Evolutionary conservation across 495 filamentous ascomycete species (phyloP).

Genomic region (Penicillium roqueforti): DNA sequence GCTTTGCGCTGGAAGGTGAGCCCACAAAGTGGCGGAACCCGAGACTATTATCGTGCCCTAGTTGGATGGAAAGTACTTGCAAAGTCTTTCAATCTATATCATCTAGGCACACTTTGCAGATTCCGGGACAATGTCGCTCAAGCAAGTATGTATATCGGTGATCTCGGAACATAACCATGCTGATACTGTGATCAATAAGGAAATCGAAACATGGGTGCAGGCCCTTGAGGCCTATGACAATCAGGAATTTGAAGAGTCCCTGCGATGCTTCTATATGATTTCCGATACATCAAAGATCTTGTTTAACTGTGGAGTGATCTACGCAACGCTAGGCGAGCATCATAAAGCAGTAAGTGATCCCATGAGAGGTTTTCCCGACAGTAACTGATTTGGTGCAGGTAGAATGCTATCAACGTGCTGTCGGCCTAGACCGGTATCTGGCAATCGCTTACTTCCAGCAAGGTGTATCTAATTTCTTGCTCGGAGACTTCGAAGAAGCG

Average conservation of each 20-base stretch:
- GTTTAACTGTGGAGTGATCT: slow-evolving; percentile 98
- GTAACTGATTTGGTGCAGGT: slow-evolving; percentile 52
- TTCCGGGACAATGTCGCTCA: slow-evolving; percentile 40
- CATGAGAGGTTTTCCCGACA: not conserved
- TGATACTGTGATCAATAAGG: slow-evolving; percentile 54
- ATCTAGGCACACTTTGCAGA: not conserved
- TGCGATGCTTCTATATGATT: slow-evolving; percentile 78
- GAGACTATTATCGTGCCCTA: not conserved
- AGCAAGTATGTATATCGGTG: slow-evolving; percentile 28
- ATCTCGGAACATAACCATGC: slow-evolving; percentile 1
- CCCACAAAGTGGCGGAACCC: not conserved
- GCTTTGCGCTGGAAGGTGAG: not conserved
- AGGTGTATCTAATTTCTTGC: slow-evolving; percentile 95
- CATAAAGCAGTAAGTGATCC: slow-evolving; percentile 74
- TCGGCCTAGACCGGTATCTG: slow-evolving; percentile 86
- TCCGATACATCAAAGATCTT: slow-evolving; percentile 96
- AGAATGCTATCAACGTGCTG: slow-evolving; percentile 87
- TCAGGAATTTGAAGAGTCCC: slow-evolving; percentile 87
- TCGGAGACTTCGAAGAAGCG: slow-evolving; percentile 96
- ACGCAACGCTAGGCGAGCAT: slow-evolving; percentile 96
- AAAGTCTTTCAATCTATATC: not conserved
- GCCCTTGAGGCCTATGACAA: slow-evolving; percentile 91
- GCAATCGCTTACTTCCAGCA: slow-evolving; percentile 98
- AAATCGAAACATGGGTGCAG: slow-evolving; percentile 98
- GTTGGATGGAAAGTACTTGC: slow-evolving; percentile 2